phyloP scores from a whole-genome alignment of 2,329 filamentous ascomycete genomes.

The Xylaria multiplex region DNA sequence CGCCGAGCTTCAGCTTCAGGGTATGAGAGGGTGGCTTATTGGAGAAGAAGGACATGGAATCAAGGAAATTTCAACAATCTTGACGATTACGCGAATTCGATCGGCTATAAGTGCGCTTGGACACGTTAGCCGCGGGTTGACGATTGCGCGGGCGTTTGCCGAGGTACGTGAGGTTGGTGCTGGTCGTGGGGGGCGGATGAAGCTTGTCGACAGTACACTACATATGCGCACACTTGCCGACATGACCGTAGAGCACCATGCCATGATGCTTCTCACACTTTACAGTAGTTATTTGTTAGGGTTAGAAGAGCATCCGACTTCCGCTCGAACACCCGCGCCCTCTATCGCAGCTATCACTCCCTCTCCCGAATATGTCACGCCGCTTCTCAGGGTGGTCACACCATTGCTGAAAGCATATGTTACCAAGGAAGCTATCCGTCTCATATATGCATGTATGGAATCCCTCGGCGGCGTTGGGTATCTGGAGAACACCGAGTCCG shows the following conservation, averaged over 20 bases:
- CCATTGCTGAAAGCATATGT: constrained; percentile 66
- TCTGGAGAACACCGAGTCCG: constrained; percentile 59
- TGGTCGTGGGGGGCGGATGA: constrained; percentile 46
- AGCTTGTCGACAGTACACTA: constrained; percentile 55
- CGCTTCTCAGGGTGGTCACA: constrained; percentile 65
- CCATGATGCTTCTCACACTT: constrained; percentile 43
- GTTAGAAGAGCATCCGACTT: constrained; percentile 36
- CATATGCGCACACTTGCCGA: constrained; percentile 60
- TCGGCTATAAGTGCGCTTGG: constrained; percentile 56
- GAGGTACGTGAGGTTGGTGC: constrained; percentile 56
- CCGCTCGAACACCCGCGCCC: neutral
- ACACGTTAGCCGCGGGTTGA: constrained; percentile 57
- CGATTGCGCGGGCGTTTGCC: constrained; percentile 59
- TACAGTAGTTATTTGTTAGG: constrained; percentile 53
- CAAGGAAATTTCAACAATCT: constrained; percentile 66
- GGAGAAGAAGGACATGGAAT: constrained; percentile 67
- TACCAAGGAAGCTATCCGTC: constrained; percentile 32
- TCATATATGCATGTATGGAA: constrained; percentile 42
- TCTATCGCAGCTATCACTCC: constrained; percentile 27
- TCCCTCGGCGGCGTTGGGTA: constrained; percentile 43
- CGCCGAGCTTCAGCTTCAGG: constrained; percentile 66
- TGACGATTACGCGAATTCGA: constrained; percentile 66
- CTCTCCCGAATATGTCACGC: constrained; percentile 15
- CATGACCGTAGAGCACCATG: constrained; percentile 57
- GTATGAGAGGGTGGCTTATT: constrained; percentile 63